Conservation (phyloP, 2,329 filamentous ascomycete species). For the Drechslerella stenobrocha region DNA sequence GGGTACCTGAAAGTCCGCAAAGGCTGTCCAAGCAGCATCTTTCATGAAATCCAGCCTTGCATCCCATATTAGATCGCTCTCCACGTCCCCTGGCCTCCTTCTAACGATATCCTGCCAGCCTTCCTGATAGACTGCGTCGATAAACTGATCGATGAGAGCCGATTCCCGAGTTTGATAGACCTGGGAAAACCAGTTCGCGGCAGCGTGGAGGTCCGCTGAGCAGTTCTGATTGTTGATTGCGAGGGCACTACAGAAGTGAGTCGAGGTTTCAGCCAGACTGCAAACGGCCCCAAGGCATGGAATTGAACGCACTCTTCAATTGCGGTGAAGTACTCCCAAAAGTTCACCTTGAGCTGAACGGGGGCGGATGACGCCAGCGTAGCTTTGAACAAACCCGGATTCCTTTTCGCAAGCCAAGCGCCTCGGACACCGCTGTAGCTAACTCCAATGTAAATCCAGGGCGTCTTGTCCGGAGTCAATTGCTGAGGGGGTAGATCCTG, state of each 20-base stretch:
- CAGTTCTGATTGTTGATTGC: slow-evolving; percentile 43
- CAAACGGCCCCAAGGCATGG: no score
- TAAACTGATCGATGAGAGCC: slow-evolving; percentile 55
- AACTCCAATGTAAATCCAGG: slow-evolving; percentile 45
- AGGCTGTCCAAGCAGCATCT: slow-evolving; percentile 50
- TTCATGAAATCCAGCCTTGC: slow-evolving; percentile 30
- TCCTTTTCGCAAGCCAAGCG: slow-evolving; percentile 51
- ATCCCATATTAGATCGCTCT: slow-evolving; percentile 43
- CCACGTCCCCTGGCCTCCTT: neutral
- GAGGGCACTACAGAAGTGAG: slow-evolving; percentile 14
- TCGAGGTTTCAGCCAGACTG: neutral
- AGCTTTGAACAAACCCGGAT: slow-evolving; percentile 51
- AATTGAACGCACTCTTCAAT: slow-evolving; percentile 53
- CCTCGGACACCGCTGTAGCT: slow-evolving; percentile 51
- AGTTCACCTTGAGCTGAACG: slow-evolving; percentile 55
- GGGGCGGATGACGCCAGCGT: slow-evolving; percentile 50
- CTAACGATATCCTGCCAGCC: slow-evolving; percentile 21
- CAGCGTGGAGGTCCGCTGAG: slow-evolving; percentile 46
- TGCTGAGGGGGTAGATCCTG: slow-evolving; percentile 51
- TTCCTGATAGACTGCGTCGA: slow-evolving; percentile 49
- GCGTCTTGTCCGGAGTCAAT: slow-evolving; percentile 47
- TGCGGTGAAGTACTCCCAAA: slow-evolving; percentile 56
- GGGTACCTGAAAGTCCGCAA: slow-evolving; percentile 54
- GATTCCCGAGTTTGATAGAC: slow-evolving; percentile 51
- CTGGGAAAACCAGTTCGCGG: slow-evolving; percentile 41